A percentile compares a stretch with the other conserved stretches of the same genome.
Conservation (phyloP, 2,329 filamentous ascomycete genomes). For the Ceratocystis cubensis region DNA sequence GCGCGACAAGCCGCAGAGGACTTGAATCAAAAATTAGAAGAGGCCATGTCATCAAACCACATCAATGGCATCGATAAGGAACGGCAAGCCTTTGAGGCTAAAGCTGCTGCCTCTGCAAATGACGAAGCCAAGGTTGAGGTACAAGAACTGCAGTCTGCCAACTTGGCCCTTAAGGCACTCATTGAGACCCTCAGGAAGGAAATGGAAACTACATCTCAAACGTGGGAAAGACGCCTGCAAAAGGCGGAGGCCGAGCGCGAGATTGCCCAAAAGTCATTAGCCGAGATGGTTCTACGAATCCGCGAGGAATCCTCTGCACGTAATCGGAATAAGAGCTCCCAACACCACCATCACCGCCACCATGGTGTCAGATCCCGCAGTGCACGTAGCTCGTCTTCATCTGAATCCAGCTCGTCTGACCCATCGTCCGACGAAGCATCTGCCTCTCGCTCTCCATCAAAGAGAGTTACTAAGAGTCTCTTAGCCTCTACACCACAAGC, state of each 20-base stretch:
- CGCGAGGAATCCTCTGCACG: slow-evolving; percentile 30
- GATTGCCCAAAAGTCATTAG: slow-evolving; percentile 58
- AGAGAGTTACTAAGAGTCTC: neutral
- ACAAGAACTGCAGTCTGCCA: slow-evolving; percentile 23
- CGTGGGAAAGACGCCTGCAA: slow-evolving; percentile 29
- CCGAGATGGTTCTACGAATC: slow-evolving; percentile 78
- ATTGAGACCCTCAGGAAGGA: slow-evolving; percentile 66
- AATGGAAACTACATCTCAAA: slow-evolving; percentile 36
- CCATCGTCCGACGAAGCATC: slow-evolving; percentile 3
- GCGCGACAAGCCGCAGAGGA: slow-evolving; percentile 79
- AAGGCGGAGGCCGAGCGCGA: slow-evolving; percentile 66
- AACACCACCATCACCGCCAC: neutral
- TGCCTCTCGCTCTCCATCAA: neutral
- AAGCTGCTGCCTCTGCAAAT: slow-evolving; percentile 23
- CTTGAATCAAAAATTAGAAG: slow-evolving; percentile 56
- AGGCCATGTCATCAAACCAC: slow-evolving; percentile 26
- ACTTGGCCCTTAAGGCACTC: slow-evolving; percentile 45
- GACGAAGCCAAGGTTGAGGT: slow-evolving; percentile 27
- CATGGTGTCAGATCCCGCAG: neutral
- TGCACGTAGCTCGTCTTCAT: slow-evolving; percentile 10
- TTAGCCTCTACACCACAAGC: neutral
- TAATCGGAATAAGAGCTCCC: slow-evolving; percentile 2
- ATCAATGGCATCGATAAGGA: slow-evolving; percentile 1
- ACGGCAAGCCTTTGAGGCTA: slow-evolving; percentile 6
- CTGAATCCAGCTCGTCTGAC: slow-evolving; percentile 1